Evolutionary conservation across 2,329 filamentous ascomycete genomes (phyloP).

Genomic region (Venturia aucupariae): DNA sequence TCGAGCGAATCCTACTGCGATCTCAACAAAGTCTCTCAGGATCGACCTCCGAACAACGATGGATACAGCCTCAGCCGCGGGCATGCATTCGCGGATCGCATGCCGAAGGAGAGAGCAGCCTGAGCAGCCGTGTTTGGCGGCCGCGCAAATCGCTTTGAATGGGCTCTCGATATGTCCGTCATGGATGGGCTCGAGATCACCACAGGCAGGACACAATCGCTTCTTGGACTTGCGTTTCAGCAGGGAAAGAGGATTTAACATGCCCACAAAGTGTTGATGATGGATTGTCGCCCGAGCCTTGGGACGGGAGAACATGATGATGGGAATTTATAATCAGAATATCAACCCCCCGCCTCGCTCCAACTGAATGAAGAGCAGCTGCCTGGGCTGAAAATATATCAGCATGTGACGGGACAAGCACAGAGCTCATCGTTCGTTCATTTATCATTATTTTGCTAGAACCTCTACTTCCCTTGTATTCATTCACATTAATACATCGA

Average conservation of each 20-base stretch:
- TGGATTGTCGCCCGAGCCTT: no score
- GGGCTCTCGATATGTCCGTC: neutral
- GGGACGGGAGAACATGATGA: neutral
- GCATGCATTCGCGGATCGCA: slow-evolving; percentile 3
- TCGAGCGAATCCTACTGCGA: neutral
- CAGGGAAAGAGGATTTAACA: neutral
- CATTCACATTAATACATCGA: no score
- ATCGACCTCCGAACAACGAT: slow-evolving; percentile 3
- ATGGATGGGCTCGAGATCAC: neutral
- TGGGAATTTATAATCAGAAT: neutral
- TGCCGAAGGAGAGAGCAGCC: slow-evolving; percentile 8
- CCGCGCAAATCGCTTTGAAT: neutral
- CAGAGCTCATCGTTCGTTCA: no score
- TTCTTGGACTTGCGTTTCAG: neutral
- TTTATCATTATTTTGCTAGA: no score
- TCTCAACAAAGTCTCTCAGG: slow-evolving; percentile 9
- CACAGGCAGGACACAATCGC: neutral
- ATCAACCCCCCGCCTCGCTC: no score
- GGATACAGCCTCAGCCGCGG: neutral
- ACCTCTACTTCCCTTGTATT: no score
- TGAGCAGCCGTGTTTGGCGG: neutral
- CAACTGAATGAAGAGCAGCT: no score
- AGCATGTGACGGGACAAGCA: no score
- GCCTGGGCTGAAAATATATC: no score
- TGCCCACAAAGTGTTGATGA: neutral